These are phyloP conservation scores for Colletotrichum shisoi DNA, from an alignment of 2,329 filamentous ascomycete species.

Conservation along the genomic window DNA sequence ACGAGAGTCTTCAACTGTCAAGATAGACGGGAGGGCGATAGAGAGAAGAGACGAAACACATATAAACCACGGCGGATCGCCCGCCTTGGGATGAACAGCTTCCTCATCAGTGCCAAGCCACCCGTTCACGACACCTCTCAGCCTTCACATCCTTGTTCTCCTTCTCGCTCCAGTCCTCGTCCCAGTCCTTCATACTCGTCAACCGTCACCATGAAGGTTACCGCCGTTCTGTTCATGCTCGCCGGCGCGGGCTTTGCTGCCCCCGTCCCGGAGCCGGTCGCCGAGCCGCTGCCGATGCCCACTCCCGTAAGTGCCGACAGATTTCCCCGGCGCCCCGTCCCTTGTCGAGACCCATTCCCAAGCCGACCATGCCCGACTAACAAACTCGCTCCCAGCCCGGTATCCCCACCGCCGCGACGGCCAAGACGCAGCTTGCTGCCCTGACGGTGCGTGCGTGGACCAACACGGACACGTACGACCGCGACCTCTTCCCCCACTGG, in stretches of 20 bases:
- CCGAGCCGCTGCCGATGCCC: constrained; percentile 40
- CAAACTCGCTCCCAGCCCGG: constrained; percentile 56
- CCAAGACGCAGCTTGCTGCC: constrained; percentile 64
- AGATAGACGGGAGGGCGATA: constrained; percentile 26
- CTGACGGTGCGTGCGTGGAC: constrained; percentile 66
- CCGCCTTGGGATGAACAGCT: constrained; percentile 11
- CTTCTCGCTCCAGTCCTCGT: constrained; percentile 2
- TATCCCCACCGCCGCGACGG: constrained; percentile 67
- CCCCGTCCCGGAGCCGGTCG: constrained; percentile 38
- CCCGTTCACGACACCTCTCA: constrained; percentile 19
- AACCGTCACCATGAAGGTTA: constrained; percentile 38
- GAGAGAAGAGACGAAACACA: background rate
- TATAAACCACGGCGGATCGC: constrained; percentile 37
- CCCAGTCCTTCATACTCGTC: background rate
- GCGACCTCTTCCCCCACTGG: constrained; percentile 77
- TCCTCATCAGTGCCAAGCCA: constrained; percentile 31
- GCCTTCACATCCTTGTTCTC: constrained; percentile 21
- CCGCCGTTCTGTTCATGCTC: constrained; percentile 38
- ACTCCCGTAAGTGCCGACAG: constrained; percentile 42
- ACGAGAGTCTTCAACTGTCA: background rate
- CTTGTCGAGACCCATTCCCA: background rate
- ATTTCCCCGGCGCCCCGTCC: background rate
- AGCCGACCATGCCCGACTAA: background rate
- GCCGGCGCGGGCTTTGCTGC: constrained; percentile 41
- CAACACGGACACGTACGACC: constrained; percentile 66